Conservation (phyloP, 2,329 filamentous ascomycete genomes). For the Microcyclospora pomicola region DNA sequence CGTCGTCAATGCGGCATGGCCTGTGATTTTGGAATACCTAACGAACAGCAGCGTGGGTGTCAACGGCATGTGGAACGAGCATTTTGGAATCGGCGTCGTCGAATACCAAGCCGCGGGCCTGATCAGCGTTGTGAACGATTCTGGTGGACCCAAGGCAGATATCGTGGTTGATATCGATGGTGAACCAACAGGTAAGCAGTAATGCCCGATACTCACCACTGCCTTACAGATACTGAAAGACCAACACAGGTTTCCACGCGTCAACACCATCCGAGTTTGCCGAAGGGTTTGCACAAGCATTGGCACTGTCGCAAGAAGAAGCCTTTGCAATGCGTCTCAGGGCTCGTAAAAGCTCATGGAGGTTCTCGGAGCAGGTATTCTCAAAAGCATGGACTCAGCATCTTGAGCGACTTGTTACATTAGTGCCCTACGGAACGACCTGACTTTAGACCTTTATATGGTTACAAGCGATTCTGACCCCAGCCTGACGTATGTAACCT, state of each 20-base stretch:
- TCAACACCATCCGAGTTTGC: conserved; percentile 68
- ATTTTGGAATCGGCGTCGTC: conserved; percentile 96
- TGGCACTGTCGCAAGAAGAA: conserved; percentile 50
- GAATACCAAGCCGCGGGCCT: conserved; percentile 95
- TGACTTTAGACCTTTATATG: too few species aligned
- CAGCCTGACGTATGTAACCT: too few species aligned
- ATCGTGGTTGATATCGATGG: conserved; percentile 77
- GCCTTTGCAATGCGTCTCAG: conserved; percentile 60
- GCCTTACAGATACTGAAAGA: conserved; percentile 4
- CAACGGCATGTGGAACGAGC: conserved; percentile 99
- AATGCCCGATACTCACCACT: neutral
- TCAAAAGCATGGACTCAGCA: conserved; percentile 62
- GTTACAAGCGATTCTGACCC: too few species aligned
- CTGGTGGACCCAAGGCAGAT: conserved; percentile 82
- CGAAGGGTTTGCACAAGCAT: conserved; percentile 60
- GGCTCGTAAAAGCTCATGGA: conserved; percentile 61
- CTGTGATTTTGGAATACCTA: conserved; percentile 69
- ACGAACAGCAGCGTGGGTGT: conserved; percentile 68
- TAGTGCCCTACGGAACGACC: conserved; percentile 1
- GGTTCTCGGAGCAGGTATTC: conserved; percentile 85
- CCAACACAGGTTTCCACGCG: conserved; percentile 63
- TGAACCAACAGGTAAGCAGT: conserved; percentile 54
- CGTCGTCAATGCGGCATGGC: conserved; percentile 79
- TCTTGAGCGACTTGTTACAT: conserved; percentile 55
- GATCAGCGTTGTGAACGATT: conserved; percentile 85